Evolutionary conservation across 1,139 yeast genomes (phyloP), one percentile per base, ranked within the genome.

Genomic region (Candida mesenterica): DNA sequence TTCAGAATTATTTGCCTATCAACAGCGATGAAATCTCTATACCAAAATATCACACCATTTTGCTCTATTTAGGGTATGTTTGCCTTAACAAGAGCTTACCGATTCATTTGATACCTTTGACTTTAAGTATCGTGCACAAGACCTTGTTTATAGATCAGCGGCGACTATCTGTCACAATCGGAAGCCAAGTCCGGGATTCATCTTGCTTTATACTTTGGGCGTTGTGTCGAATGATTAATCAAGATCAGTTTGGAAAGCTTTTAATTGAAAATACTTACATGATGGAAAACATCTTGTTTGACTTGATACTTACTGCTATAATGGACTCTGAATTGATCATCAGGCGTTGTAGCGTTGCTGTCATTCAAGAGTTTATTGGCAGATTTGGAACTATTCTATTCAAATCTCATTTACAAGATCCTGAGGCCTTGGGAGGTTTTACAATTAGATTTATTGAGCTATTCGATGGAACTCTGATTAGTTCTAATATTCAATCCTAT

Each of bases 271-370:
- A 48, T 19, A 61, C 13, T 40, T 59, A 1, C 27, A 49, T 7
- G 53, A 34, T 57, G 45, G 44, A 50, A 14, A 37, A 39, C 2
- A 41, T 61, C 1, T 66, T 80, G 28, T 45, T 59, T 10, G 75
- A 72, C 41, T 53, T 87, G 18, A 52, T 85, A 2, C 57, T 68
- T 13, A 70, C 78, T 1, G 61, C 81, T 10, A 68, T 86, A 31
- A 82, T 82, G 50, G 97, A 90, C 53, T 61, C 71, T 17, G 96
- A 89, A 37, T 65, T 87, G 19, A 70, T 81, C 38, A 75, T 89
- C 10, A 67, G 96, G 39, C 68, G 95, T 39, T 92, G 97, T 22
- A 83, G 90, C 0, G 68, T 88, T 9, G 96, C 97, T 0, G 94
- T 95, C 0, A 52, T 88, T 3, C 97, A 90, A 53, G 97, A 90